Percentiles rank a stretch among this genome's conserved stretches.
phyloP scores from a whole-genome alignment of 306 rosid genomes.

The Acacia melanoxylon region DNA sequence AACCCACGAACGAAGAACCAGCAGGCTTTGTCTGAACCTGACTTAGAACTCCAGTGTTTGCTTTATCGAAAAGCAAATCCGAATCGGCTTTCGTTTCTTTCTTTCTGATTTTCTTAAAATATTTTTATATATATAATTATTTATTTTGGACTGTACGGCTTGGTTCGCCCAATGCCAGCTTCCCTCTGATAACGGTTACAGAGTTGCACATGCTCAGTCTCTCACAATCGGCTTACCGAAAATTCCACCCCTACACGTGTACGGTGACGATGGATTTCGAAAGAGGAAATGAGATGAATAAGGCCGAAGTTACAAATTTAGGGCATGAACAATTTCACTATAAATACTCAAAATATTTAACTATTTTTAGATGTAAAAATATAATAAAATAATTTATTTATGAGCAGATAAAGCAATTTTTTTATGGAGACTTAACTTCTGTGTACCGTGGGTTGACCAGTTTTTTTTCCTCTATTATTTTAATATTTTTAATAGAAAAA shows the following conservation, averaged over 20 bases:
- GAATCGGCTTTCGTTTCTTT: neutral
- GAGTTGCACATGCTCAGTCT: neutral
- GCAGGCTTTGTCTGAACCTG: neutral
- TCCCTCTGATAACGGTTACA: neutral
- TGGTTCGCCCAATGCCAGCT: neutral
- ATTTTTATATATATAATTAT: neutral
- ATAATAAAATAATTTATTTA: too few species aligned
- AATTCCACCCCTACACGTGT: neutral
- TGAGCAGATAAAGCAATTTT: too few species aligned
- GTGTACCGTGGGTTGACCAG: too few species aligned
- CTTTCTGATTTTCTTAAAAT: neutral
- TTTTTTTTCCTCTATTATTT: too few species aligned
- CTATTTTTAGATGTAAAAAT: too few species aligned
- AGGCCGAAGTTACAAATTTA: too few species aligned
- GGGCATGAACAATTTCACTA: too few species aligned
- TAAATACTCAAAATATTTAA: too few species aligned
- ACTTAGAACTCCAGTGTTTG: neutral
- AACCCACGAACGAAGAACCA: neutral
- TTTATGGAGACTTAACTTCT: too few species aligned
- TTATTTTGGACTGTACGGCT: neutral
- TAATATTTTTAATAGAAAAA: too few species aligned
- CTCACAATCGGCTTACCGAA: neutral
- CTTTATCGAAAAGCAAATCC: constrained; percentile 23
- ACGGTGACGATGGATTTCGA: neutral
- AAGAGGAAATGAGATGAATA: neutral